Evolutionary conservation across 352 stramenopile species (phyloP).

Genomic region (Phytophthora lateralis): DNA sequence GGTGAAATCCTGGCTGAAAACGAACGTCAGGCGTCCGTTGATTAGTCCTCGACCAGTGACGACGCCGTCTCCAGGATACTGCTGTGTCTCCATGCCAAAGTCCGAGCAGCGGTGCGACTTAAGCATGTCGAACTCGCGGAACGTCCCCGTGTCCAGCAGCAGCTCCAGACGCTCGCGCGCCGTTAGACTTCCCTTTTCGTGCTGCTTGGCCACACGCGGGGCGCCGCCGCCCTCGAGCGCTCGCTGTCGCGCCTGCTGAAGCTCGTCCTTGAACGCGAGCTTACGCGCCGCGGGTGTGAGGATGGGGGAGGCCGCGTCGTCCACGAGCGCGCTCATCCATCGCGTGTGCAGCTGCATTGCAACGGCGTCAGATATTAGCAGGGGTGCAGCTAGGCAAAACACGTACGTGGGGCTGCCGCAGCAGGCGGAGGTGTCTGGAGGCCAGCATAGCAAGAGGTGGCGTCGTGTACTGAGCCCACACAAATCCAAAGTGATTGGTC

Average conservation of each 20-base stretch:
- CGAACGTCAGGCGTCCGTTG: conserved; percentile 95
- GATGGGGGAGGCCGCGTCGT: conserved; percentile 37
- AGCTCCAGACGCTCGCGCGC: conserved; percentile 95
- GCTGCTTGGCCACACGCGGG: conserved; percentile 89
- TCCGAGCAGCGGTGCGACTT: conserved; percentile 97
- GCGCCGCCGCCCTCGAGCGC: conserved; percentile 90
- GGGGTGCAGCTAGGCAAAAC: no score
- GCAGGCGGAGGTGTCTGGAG: conserved; percentile 23
- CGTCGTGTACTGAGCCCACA: neutral
- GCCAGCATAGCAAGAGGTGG: conserved; percentile 15
- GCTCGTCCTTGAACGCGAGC: conserved; percentile 71
- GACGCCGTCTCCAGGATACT: conserved; percentile 95
- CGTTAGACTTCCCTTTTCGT: conserved; percentile 96
- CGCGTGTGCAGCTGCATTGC: conserved; percentile 34
- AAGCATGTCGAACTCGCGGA: conserved; percentile 96
- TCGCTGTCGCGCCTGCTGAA: conserved; percentile 68
- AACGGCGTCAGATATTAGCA: neutral
- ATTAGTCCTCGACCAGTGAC: conserved; percentile 95
- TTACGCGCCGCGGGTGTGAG: conserved; percentile 68
- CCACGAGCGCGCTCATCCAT: conserved; percentile 47
- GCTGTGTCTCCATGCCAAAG: conserved; percentile 96
- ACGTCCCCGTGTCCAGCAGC: conserved; percentile 95
- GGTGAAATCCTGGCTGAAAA: conserved; percentile 98
- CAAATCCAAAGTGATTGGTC: conserved; percentile 22
- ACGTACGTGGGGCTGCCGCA: conserved; percentile 30